Evolutionary conservation across 306 rosid species (phyloP), one percentile per base, ranked within the genome.

Genomic region (Cucumis cinereus): DNA sequence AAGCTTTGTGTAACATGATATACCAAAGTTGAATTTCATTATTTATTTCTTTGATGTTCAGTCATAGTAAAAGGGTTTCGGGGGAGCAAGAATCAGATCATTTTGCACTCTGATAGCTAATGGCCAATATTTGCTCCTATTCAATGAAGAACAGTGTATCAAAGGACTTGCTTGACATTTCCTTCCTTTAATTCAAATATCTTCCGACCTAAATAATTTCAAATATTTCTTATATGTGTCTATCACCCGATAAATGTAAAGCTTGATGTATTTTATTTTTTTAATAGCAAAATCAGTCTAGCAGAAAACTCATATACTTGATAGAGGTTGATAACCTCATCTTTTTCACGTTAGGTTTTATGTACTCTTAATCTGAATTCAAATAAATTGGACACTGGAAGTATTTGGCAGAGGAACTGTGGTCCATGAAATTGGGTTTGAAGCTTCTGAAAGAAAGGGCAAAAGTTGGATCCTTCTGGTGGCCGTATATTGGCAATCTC

Each of bases 401-500:
- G 94, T 92, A 79, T 90, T 90, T 94, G 93, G 86, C 97, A 91
- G 98, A 86, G 88, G 98, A 94, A 88, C 91, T 94, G 43, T 94
- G 98, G 98, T 89, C 96, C 60, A 90, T 94, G 93, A 94, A 89
- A 76, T 81, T 94, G 88, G 98, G 98, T 85, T 77, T 94, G 89
- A 94, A 88, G 92, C 96, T 94, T 79, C 95, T 94, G 35, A 93
- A 89, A 83, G 97, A 94, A 79, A 83, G 98, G 83, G 98, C 97
- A 0, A 91, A 85, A 82, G 85, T 85, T 82, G 98, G 93, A 81
- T 94, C 98, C 20, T 94, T 89, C 74, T 94, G 98, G 98, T 91
- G 96, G 95, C 93, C 97, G 26, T 94, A 94, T 77, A 85, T 94
- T 80, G 81, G 92, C 87, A 91, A 92, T 82, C 98, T 91, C 77